Percentiles rank a stretch among this genome's conserved stretches.
Evolutionary conservation across 345 rosid genomes (phyloP).

Genomic region (Moricandia moricandioides): DNA sequence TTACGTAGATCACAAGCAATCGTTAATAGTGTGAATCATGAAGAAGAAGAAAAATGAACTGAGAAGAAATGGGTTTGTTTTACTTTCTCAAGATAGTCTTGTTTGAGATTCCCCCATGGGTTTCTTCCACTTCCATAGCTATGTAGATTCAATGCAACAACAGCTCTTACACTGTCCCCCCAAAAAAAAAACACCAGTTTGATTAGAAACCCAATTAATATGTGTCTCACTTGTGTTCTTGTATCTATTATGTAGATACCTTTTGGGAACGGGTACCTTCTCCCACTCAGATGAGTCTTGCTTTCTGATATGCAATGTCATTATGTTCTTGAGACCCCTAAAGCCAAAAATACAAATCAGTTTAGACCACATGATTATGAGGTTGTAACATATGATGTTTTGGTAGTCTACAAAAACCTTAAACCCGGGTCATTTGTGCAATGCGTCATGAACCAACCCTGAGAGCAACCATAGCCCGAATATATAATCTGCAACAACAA

Average conservation of each 20-base stretch:
- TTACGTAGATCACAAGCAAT: slow-evolving; percentile 21
- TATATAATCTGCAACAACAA: slow-evolving; percentile 65
- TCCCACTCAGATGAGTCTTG: slow-evolving; percentile 89
- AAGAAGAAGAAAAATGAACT: background rate
- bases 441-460: slow-evolving; percentile 98
- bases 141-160: slow-evolving; percentile 86
- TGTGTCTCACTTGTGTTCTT: background rate
- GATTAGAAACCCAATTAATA: background rate
- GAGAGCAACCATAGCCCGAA: slow-evolving; percentile 87
- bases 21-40: background rate
- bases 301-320: slow-evolving; percentile 75
- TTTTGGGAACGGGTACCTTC: slow-evolving; percentile 78
- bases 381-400: slow-evolving; percentile 20
- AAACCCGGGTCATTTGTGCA: slow-evolving; percentile 79
- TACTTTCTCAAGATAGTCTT: slow-evolving; percentile 86
- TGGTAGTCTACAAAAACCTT: slow-evolving; percentile 50
- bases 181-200: slow-evolving; percentile 1
- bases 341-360: background rate
- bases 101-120: slow-evolving; percentile 90
- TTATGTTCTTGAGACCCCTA: slow-evolving; percentile 90
- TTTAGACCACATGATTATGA: background rate
- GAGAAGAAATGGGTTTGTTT: slow-evolving; percentile 4
- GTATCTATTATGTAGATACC: slow-evolving; percentile 41
- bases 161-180: slow-evolving; percentile 76
- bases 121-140: slow-evolving; percentile 94